A percentile compares a stretch with the other conserved stretches of the same genome.
Conservation (phyloP, 1,139 yeast species). For the Blastobotrys indianensis region DNA sequence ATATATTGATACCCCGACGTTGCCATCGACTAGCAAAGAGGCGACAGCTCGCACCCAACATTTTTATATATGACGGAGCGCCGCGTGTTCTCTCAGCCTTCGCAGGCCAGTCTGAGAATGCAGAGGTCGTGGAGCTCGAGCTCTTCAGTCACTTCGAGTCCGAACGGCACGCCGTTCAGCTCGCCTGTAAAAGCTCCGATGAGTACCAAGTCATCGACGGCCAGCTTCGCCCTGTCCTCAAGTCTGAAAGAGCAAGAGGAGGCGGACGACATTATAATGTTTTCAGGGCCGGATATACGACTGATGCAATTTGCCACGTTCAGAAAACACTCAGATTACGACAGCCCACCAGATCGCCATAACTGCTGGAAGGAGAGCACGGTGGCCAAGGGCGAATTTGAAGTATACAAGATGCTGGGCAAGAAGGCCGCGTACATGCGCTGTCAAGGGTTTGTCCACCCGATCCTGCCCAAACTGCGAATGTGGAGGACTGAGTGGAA, state of each 20-base stretch:
- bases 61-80: too few relatives aligned
- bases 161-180: too few relatives aligned
- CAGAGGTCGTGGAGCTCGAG: constrained; percentile 10
- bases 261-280: constrained; percentile 23
- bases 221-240: not conserved
- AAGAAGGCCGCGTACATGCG: constrained; percentile 57
- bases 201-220: not conserved
- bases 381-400: constrained; percentile 46
- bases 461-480: constrained; percentile 56
- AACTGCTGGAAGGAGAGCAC: constrained; percentile 19
- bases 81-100: too few relatives aligned
- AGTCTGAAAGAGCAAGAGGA: constrained; percentile 6
- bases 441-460: constrained; percentile 58
- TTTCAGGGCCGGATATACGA: constrained; percentile 19
- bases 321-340: constrained; percentile 14
- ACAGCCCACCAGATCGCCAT: constrained; percentile 18
- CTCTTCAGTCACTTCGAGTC: not conserved
- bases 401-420: constrained; percentile 58
- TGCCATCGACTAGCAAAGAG: too few relatives aligned
- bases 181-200: not conserved
- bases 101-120: constrained; percentile 8
- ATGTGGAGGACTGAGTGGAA: constrained; percentile 47
- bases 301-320: constrained; percentile 22
- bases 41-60: too few relatives aligned
- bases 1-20: too few relatives aligned